These are phyloP conservation scores for Papiliotrema fonsecae DNA, from an alignment of 1,284 basidiomycete genomes.

Conservation along the genomic window DNA sequence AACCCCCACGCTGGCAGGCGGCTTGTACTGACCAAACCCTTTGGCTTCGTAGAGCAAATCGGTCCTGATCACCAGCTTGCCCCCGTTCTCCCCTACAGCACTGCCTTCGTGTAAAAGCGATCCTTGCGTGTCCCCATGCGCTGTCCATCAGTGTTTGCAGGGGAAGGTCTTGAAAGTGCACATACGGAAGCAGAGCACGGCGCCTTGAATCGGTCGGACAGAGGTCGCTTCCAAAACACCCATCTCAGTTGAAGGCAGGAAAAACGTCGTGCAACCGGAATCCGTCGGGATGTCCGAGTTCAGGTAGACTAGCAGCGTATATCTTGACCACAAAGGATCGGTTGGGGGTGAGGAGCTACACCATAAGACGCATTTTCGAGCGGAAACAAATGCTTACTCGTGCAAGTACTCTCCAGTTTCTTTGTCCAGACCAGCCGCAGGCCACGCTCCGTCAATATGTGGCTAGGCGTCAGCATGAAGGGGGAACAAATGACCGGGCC, in stretches of 20 bases:
- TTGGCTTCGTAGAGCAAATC: slow-evolving; percentile 48
- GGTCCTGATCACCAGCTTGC: slow-evolving; percentile 48
- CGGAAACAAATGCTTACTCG: slow-evolving; percentile 46
- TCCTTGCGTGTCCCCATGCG: slow-evolving; percentile 47
- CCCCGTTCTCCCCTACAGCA: slow-evolving; percentile 43
- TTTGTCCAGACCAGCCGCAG: slow-evolving; percentile 51
- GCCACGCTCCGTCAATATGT: slow-evolving; percentile 59
- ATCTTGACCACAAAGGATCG: slow-evolving; percentile 50
- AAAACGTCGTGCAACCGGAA: slow-evolving; percentile 56
- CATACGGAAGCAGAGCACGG: slow-evolving; percentile 55
- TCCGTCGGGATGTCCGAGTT: slow-evolving; percentile 50
- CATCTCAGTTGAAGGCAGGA: slow-evolving; percentile 50
- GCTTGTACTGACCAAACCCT: slow-evolving; percentile 46
- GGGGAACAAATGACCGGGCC: too few species aligned
- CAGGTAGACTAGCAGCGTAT: slow-evolving; percentile 57
- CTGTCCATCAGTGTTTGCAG: slow-evolving; percentile 10
- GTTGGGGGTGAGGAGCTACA: slow-evolving; percentile 37
- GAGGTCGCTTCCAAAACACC: slow-evolving; percentile 53
- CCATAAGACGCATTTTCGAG: slow-evolving; percentile 1
- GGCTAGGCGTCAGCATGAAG: slow-evolving; percentile 27
- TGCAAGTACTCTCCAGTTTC: slow-evolving; percentile 54
- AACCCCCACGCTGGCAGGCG: slow-evolving; percentile 33
- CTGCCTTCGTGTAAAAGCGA: slow-evolving; percentile 48
- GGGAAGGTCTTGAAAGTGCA: slow-evolving; percentile 14
- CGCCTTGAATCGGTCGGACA: slow-evolving; percentile 53